These are phyloP conservation scores for Boehmeria nivea DNA, from an alignment of 306 rosid genomes.

Conservation along the genomic window DNA sequence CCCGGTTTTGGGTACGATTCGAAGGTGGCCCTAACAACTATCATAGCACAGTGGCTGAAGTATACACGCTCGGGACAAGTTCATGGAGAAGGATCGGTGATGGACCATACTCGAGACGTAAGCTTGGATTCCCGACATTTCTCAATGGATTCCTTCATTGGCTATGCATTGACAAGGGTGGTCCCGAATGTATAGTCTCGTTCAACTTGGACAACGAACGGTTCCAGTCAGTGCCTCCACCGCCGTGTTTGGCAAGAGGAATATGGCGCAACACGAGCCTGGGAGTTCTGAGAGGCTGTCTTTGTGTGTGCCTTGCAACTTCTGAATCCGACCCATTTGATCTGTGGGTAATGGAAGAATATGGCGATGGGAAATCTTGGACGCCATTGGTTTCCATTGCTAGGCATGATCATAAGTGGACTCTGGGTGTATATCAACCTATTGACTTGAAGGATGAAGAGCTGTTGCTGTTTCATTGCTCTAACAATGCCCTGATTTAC, in stretches of 20 bases:
- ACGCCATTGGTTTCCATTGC: not conserved
- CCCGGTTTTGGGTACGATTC: too few relatives aligned
- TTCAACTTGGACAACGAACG: not conserved
- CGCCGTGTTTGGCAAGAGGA: too few relatives aligned
- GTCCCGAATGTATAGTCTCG: not conserved
- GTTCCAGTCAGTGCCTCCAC: slow-evolving; percentile 5
- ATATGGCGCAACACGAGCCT: too few relatives aligned
- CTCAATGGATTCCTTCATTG: slow-evolving; percentile 20
- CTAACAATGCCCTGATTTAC: not conserved
- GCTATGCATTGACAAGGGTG: not conserved
- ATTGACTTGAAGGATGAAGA: not conserved
- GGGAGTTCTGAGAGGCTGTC: slow-evolving; percentile 15
- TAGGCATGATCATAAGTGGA: not conserved
- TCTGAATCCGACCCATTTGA: not conserved
- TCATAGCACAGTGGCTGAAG: not conserved
- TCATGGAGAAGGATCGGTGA: not conserved
- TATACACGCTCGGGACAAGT: slow-evolving; percentile 8
- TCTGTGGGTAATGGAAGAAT: not conserved
- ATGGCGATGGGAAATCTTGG: not conserved
- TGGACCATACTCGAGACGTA: not conserved
- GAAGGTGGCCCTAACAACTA: too few relatives aligned
- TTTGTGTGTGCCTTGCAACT: not conserved
- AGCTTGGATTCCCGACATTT: slow-evolving; percentile 3
- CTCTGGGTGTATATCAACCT: not conserved
- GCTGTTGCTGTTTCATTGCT: not conserved